A percentile compares a stretch with the other conserved stretches of the same genome.
phyloP scores from a whole-genome alignment of 768 basidiomycete genomes.

The Steccherinum ochraceum region DNA sequence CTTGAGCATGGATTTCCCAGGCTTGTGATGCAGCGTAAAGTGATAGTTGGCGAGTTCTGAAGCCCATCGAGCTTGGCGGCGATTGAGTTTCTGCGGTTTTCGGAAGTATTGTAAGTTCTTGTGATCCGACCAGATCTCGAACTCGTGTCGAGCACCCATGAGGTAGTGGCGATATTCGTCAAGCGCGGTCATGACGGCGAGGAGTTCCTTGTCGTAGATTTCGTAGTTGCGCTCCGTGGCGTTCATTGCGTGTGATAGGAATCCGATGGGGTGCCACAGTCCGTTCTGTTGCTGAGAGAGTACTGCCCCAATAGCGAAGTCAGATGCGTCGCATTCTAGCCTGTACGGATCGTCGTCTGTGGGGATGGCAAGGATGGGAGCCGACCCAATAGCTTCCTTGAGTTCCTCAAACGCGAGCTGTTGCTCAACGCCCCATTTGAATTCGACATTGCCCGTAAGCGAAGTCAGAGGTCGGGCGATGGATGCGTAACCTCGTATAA shows the following conservation, averaged over 20 bases:
- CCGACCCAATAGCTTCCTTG: background rate
- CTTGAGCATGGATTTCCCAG: constrained; percentile 3
- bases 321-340: constrained; percentile 13
- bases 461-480: constrained; percentile 18
- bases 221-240: constrained; percentile 28
- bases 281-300: constrained; percentile 16
- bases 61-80: constrained; percentile 26
- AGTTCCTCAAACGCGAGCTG: constrained; percentile 1
- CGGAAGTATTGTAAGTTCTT: constrained; percentile 25
- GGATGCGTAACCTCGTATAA: constrained; percentile 23
- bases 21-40: constrained; percentile 9
- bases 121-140: constrained; percentile 24
- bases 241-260: constrained; percentile 15
- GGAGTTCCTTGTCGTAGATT: constrained; percentile 32
- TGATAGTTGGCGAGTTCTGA: constrained; percentile 13
- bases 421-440: background rate
- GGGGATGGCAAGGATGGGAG: background rate
- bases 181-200: constrained; percentile 26
- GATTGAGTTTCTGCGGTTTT: constrained; percentile 19
- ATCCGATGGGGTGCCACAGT: constrained; percentile 19
- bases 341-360: constrained; percentile 4
- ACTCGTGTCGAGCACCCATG: background rate
- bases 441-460: constrained; percentile 9
- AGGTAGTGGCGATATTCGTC: constrained; percentile 20
- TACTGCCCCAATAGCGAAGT: constrained; percentile 15